These are phyloP conservation scores for Ogataea chonburiensis DNA, from an alignment of 805 yeast species.

Conservation along the genomic window DNA sequence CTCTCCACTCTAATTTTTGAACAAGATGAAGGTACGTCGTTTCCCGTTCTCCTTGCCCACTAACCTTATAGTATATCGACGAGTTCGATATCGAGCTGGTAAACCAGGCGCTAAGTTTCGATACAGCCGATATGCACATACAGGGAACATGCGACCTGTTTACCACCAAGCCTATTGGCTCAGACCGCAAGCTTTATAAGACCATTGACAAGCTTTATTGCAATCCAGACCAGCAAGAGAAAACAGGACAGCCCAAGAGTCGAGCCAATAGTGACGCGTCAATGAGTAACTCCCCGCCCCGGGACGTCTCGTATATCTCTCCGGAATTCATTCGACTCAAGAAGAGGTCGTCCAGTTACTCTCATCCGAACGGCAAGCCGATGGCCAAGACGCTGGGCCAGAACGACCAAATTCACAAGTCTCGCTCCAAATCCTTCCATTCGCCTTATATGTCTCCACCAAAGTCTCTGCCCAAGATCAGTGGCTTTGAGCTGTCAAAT, in stretches of 20 bases:
- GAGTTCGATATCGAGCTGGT: slow-evolving; percentile 90
- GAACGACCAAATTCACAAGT: slow-evolving; percentile 18
- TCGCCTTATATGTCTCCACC: slow-evolving; percentile 29
- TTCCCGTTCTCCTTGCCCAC: background rate
- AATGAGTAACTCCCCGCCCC: slow-evolving; percentile 14
- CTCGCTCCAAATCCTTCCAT: slow-evolving; percentile 33
- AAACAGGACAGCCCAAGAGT: slow-evolving; percentile 12
- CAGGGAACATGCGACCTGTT: slow-evolving; percentile 91
- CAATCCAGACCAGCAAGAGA: slow-evolving; percentile 10
- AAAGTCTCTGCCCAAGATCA: slow-evolving; percentile 22
- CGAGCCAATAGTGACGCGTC: slow-evolving; percentile 27
- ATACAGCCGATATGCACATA: slow-evolving; percentile 70
- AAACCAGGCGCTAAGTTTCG: slow-evolving; percentile 80
- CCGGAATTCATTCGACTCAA: slow-evolving; percentile 34
- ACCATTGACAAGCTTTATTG: slow-evolving; percentile 67
- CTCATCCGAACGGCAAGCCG: slow-evolving; percentile 26
- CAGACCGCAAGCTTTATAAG: slow-evolving; percentile 86
- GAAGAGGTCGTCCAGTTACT: slow-evolving; percentile 34
- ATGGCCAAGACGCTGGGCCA: slow-evolving; percentile 11
- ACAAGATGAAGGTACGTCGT: slow-evolving; percentile 20
- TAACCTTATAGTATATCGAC: slow-evolving; percentile 68
- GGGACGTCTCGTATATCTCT: slow-evolving; percentile 20
- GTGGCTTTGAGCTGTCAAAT: slow-evolving; percentile 9
- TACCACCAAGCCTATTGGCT: slow-evolving; percentile 89
- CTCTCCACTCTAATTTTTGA: too few species aligned